Base-by-base conservation (phyloP, 2,329 filamentous ascomycete genomes). In the Claviceps maximensis region DNA sequence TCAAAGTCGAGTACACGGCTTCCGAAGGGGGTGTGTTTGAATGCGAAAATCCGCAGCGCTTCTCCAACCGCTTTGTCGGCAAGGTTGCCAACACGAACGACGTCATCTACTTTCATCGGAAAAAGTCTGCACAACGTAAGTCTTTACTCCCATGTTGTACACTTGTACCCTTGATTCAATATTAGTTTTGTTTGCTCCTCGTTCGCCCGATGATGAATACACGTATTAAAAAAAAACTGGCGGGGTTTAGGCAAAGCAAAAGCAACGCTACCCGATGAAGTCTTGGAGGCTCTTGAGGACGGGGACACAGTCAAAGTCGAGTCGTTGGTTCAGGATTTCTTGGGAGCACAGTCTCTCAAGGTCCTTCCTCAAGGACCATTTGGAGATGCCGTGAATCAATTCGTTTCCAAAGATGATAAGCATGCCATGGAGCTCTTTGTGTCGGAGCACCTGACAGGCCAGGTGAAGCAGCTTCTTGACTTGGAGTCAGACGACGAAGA, bases 391-490 rank as follows among this genome's bases (percentile, higher is more conserved):
- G 89, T 98, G 5, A 84, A 83, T 47, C 87, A 95, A 56, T 98
- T 93, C 61, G 89, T 98, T 27, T 84, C 90, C 65, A 97, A 97
- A 60, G 89, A 95, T 59, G 93, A 98, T 71, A 95, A 90, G 64
- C 84, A 93, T 61, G 89, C 89, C 2, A 89, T 97, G 83, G 83
- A 90, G 62, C 73, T 82, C 45, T 91, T 91, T 60, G 83, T 91
- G 10, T 79, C 78, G 23, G 83, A 89, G 33, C 85, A 84, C 15
- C 71, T 91, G 2, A 75, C 79, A 2, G 80, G 77, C 23, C 86
- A 89, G 62, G 78, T 90, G 19, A 82, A 82, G 58, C 78, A 86
- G 56, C 75, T 91, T 61, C 72, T 90, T 36, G 72, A 75, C 1
- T 69, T 88, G 6, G 80, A 86, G 47, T 74, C 78, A 0, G 81